Evolutionary conservation across 176 grass and related monocot genomes (phyloP).

Genomic region (Calamus simplicifolius): DNA sequence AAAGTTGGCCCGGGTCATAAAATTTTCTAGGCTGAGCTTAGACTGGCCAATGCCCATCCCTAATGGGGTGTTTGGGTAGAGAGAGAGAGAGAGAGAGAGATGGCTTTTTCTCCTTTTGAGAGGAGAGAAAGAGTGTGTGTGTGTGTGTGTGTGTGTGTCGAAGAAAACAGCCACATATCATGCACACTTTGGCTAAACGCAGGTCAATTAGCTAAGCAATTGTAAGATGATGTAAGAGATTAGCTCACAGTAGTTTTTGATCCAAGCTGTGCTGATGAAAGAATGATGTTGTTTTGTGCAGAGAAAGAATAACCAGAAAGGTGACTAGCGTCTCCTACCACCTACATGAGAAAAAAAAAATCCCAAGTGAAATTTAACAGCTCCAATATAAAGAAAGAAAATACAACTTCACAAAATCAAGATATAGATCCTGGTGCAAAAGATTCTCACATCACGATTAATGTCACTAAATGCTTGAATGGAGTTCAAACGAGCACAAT

Average conservation of each 20-base stretch:
- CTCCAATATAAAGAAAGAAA: background rate
- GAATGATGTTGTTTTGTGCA: constrained; percentile 82
- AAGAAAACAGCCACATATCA: no score
- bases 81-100: no score
- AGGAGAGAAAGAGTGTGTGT: no score
- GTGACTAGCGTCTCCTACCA: constrained; percentile 83
- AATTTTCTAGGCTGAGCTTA: no score
- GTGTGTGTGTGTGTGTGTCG: no score
- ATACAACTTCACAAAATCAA: background rate
- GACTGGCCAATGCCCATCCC: no score
- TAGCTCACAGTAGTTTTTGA: constrained; percentile 83
- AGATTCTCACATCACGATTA: constrained; percentile 81
- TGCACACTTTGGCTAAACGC: no score
- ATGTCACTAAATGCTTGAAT: constrained; percentile 95
- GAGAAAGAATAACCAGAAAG: constrained; percentile 94
- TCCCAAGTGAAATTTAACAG: constrained; percentile 25
- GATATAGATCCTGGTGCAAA: background rate
- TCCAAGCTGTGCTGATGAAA: constrained; percentile 77
- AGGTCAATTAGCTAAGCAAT: background rate
- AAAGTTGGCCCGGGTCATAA: no score
- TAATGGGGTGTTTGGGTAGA: no score
- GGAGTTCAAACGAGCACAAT: constrained; percentile 80
- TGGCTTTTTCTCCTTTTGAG: no score
- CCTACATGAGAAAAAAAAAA: constrained; percentile 33
- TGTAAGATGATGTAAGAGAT: constrained; percentile 13